A percentile compares a stretch with the other conserved stretches of the same genome.
These are phyloP conservation scores for Zygosaccharomyces bisporus DNA, from an alignment of 805 yeast genomes.

Conservation along the genomic window DNA sequence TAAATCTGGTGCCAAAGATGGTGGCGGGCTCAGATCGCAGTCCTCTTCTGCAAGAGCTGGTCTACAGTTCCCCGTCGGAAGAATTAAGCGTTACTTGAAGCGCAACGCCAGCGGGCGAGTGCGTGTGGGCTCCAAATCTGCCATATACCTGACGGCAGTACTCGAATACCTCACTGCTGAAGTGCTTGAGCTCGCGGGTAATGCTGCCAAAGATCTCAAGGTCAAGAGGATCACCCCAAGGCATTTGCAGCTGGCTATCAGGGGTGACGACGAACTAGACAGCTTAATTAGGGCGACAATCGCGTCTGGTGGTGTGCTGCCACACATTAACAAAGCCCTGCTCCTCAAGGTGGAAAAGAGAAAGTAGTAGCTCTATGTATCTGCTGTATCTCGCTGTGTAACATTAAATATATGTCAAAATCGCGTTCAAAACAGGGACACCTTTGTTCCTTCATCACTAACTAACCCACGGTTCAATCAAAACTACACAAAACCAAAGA, in stretches of 20 bases:
- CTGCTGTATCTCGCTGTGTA: conserved; percentile 4
- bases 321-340: conserved; percentile 83
- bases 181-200: conserved; percentile 95
- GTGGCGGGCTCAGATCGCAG: conserved; percentile 53
- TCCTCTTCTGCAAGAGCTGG: conserved; percentile 96
- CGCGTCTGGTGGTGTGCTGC: conserved; percentile 97
- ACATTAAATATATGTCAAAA: neutral
- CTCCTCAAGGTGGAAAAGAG: conserved; percentile 62
- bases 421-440: conserved; percentile 5
- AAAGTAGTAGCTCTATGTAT: conserved; percentile 5
- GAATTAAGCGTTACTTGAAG: conserved; percentile 95
- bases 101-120: conserved; percentile 80
- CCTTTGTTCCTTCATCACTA: neutral
- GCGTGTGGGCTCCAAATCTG: conserved; percentile 91
- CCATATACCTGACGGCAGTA: conserved; percentile 93
- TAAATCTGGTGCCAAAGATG: conserved; percentile 79
- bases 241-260: conserved; percentile 92
- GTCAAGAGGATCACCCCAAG: conserved; percentile 97
- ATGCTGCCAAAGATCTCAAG: conserved; percentile 93
- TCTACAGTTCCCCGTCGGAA: conserved; percentile 95
- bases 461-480: too few relatives aligned
- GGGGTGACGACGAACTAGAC: conserved; percentile 98
- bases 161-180: conserved; percentile 95
- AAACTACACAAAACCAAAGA: neutral
- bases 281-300: conserved; percentile 90